These are phyloP conservation scores for Parascedosporium putredinis DNA, from an alignment of 2,329 filamentous ascomycete species.

Conservation along the genomic window DNA sequence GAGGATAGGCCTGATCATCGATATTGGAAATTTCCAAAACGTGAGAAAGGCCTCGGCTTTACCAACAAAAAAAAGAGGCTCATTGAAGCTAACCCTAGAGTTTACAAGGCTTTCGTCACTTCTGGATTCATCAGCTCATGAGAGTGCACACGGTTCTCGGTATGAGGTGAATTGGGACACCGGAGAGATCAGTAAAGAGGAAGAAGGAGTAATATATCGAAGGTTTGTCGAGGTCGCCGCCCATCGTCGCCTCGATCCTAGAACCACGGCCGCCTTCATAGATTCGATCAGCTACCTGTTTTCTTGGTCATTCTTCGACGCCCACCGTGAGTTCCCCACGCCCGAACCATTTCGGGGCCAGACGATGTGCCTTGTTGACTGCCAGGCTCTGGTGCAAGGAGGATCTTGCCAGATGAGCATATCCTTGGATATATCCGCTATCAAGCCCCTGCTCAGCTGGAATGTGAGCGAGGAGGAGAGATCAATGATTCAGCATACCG, in stretches of 20 bases:
- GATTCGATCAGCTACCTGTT: neutral
- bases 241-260: neutral
- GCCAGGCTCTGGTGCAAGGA: neutral
- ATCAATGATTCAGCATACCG: conserved; percentile 2
- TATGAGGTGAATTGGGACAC: neutral
- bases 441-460: conserved; percentile 4
- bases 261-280: neutral
- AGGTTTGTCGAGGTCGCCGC: neutral
- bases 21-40: no score
- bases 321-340: neutral
- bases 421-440: neutral
- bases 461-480: neutral
- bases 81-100: no score
- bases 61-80: no score
- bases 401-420: conserved; percentile 1
- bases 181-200: neutral
- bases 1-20: no score
- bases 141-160: neutral
- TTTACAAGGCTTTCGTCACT: neutral
- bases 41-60: no score
- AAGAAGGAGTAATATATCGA: conserved; percentile 4
- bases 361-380: conserved; percentile 5
- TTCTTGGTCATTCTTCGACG: conserved; percentile 6
- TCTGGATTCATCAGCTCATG: neutral
- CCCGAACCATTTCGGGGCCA: neutral